Conservation (phyloP, 371 early-diverging fungal species). For the Mortierella sp. region DNA sequence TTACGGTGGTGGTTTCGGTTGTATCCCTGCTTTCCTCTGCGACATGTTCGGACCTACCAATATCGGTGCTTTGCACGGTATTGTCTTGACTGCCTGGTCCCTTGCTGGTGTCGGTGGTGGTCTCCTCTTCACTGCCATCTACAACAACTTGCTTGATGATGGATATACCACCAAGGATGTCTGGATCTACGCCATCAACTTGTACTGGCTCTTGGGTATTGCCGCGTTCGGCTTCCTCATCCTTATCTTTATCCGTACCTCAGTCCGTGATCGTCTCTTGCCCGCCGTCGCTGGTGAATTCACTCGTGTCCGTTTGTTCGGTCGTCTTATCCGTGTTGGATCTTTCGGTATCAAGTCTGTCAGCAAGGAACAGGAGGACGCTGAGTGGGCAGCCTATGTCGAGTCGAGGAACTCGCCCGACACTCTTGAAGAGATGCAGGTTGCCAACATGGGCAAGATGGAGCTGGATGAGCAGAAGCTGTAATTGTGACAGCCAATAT, state of each 20-base stretch:
- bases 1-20: constrained; percentile 69
- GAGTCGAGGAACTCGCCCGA: constrained; percentile 1
- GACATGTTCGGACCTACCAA: constrained; percentile 72
- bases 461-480: constrained; percentile 4
- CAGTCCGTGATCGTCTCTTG: constrained; percentile 59
- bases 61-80: constrained; percentile 65
- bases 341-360: constrained; percentile 6
- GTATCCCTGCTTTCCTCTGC: constrained; percentile 70
- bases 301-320: constrained; percentile 55
- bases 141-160: constrained; percentile 47
- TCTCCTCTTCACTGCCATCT: constrained; percentile 62
- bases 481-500: neutral
- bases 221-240: constrained; percentile 57
- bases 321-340: constrained; percentile 7
- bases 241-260: constrained; percentile 57
- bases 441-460: neutral
- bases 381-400: constrained; percentile 15
- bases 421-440: neutral
- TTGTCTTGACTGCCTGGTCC: constrained; percentile 66
- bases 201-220: constrained; percentile 64
- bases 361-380: constrained; percentile 19
- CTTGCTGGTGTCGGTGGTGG: constrained; percentile 66
- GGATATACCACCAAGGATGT: constrained; percentile 48
- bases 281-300: constrained; percentile 53
- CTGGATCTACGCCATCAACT: constrained; percentile 58